These are phyloP conservation scores for Aspergillus carbonarius DNA, from an alignment of 2,329 filamentous ascomycete genomes.

Conservation along the genomic window DNA sequence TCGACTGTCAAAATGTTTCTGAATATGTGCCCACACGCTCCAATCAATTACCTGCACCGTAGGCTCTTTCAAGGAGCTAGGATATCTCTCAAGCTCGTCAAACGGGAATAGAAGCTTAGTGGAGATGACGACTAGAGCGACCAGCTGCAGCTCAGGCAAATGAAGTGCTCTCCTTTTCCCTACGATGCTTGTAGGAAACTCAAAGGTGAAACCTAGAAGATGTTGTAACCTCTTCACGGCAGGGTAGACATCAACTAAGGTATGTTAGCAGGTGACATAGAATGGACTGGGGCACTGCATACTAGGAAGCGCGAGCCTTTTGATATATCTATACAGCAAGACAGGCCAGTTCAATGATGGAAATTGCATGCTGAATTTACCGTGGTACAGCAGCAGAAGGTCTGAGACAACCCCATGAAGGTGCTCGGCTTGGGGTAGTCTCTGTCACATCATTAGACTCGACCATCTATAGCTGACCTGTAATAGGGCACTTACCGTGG, in stretches of 20 bases:
- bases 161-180: slow-evolving; percentile 48
- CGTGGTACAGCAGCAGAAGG: slow-evolving; percentile 62
- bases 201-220: slow-evolving; percentile 59
- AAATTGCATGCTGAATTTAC: slow-evolving; percentile 68
- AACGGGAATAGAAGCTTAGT: slow-evolving; percentile 80
- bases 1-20: slow-evolving; percentile 41
- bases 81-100: slow-evolving; percentile 56
- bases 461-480: not conserved
- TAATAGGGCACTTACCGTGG: slow-evolving; percentile 28
- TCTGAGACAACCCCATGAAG: slow-evolving; percentile 66
- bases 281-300: slow-evolving; percentile 29
- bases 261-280: not conserved
- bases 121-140: slow-evolving; percentile 69
- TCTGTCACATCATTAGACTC: slow-evolving; percentile 16
- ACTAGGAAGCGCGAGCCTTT: slow-evolving; percentile 73
- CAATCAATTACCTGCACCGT: slow-evolving; percentile 67
- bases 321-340: slow-evolving; percentile 68
- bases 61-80: slow-evolving; percentile 54
- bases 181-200: slow-evolving; percentile 42
- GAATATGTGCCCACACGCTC: slow-evolving; percentile 63
- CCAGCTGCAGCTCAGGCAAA: slow-evolving; percentile 73
- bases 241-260: slow-evolving; percentile 43
- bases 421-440: slow-evolving; percentile 50
- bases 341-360: slow-evolving; percentile 71
- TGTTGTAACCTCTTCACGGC: slow-evolving; percentile 58